Base-by-base conservation (phyloP, 441 rosid species). In the Hura crepitans region DNA sequence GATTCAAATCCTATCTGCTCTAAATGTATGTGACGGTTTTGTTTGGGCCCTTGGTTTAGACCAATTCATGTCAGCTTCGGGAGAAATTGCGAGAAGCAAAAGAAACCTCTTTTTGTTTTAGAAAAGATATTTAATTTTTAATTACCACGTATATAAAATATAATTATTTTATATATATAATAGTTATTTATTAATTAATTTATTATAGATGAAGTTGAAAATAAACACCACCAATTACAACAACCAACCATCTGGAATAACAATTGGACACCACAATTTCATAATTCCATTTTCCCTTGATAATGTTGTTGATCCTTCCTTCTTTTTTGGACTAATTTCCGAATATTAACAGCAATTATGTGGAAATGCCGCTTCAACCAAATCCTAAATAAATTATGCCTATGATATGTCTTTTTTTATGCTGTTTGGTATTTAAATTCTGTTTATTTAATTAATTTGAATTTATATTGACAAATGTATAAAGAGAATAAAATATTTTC, bases 351-450 rank as follows among this genome's bases (percentile, higher is more conserved):
- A 0, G 86, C 96, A 25, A 85, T 78, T 55, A 60, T 89, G 11
- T 89, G 92, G 92, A 84, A 78, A 11, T 83, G 84, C 56, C 87
- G 91, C 65, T 87, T 57, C 76, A 61, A 18, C 84, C 80, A 3
- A 78, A 81, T 31, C 84, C 86, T 0, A 14, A 65, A 6, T 77
- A 82, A 22, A 84, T 78, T 56, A 81, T 85, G 81, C 81, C 89
- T 5, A 25, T 89, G 18, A 58, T 77, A 0, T 81, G 74, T 73
- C n/a, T n/a, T n/a, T n/a, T n/a, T n/a, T n/a, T n/a, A n/a, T n/a
- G n/a, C n/a, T n/a, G n/a, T n/a, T n/a, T n/a, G n/a, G n/a, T n/a
- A n/a, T n/a, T n/a, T n/a, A n/a, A n/a, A n/a, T n/a, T n/a, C n/a
- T n/a, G n/a, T n/a, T n/a, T n/a, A n/a, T n/a, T n/a, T n/a, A n/a